phyloP scores from a whole-genome alignment of 805 yeast genomes.

The Pichia phayaonensis region DNA sequence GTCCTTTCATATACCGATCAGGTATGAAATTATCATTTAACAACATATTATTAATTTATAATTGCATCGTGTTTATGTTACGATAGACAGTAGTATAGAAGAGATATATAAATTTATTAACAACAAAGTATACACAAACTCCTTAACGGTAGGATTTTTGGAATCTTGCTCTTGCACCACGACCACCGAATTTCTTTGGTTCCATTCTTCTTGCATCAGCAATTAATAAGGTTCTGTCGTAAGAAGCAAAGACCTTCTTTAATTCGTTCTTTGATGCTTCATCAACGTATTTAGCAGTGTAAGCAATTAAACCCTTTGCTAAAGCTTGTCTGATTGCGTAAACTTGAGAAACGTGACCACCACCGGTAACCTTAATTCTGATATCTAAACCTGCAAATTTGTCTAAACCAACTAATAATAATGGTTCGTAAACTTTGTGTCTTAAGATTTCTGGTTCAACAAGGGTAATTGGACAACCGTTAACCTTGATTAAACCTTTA shows the following conservation, averaged over 20 bases:
- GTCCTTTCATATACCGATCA: too few relatives aligned
- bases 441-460: slow-evolving; percentile 99
- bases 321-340: slow-evolving; percentile 99
- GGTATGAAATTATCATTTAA: too few relatives aligned
- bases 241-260: slow-evolving; percentile 94
- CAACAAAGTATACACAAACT: not conserved
- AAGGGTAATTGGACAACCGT: slow-evolving; percentile 98
- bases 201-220: slow-evolving; percentile 99
- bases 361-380: slow-evolving; percentile 99
- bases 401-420: slow-evolving; percentile 96
- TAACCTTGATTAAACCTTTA: slow-evolving; percentile 97
- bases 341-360: slow-evolving; percentile 99
- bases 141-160: slow-evolving; percentile 99
- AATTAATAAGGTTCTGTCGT: slow-evolving; percentile 99
- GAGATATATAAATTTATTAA: not conserved
- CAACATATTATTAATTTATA: not conserved
- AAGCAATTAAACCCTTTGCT: slow-evolving; percentile 99
- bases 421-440: slow-evolving; percentile 99
- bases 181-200: slow-evolving; percentile 99
- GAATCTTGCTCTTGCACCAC: slow-evolving; percentile 99
- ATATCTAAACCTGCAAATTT: slow-evolving; percentile 97
- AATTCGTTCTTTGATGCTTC: slow-evolving; percentile 99
- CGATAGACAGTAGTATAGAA: not conserved
- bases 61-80: not conserved
- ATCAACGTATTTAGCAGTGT: slow-evolving; percentile 98